These are phyloP conservation scores for Thecaphora thlaspeos DNA, from an alignment of 1,284 basidiomycete genomes.

Conservation along the genomic window DNA sequence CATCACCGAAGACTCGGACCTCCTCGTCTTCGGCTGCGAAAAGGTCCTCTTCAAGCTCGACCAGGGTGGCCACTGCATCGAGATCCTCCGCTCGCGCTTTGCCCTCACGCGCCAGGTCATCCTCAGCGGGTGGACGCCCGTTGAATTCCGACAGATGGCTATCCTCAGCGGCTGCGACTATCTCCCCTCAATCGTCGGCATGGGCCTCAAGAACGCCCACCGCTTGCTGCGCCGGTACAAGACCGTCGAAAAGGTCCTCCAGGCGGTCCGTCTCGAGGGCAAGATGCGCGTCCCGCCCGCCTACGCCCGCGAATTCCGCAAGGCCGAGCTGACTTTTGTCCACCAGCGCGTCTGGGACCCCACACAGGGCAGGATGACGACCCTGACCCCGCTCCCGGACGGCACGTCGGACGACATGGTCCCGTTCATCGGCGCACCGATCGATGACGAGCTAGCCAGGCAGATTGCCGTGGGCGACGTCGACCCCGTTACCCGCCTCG, in stretches of 20 bases:
- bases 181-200: constrained; percentile 59
- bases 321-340: constrained; percentile 87
- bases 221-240: constrained; percentile 77
- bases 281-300: constrained; percentile 75
- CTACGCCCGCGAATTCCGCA: constrained; percentile 64
- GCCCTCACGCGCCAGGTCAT: constrained; percentile 72
- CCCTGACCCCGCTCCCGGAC: constrained; percentile 45
- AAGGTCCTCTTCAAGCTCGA: constrained; percentile 60
- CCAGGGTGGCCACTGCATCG: constrained; percentile 68
- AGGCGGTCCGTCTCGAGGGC: constrained; percentile 76
- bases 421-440: constrained; percentile 46
- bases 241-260: constrained; percentile 82
- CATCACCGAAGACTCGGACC: constrained; percentile 96
- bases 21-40: constrained; percentile 92
- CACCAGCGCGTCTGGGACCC: constrained; percentile 94
- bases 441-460: constrained; percentile 58
- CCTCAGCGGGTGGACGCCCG: constrained; percentile 82
- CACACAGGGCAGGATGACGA: constrained; percentile 24
- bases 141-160: constrained; percentile 89
- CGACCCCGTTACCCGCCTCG: constrained; percentile 72
- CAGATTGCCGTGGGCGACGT: constrained; percentile 73
- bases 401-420: constrained; percentile 33
- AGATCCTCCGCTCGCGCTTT: constrained; percentile 76
- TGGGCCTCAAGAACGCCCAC: constrained; percentile 79
- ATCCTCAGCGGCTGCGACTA: constrained; percentile 98